Evolutionary conservation across 352 stramenopile species (phyloP).

Genomic region (Blastocystis sp.): DNA sequence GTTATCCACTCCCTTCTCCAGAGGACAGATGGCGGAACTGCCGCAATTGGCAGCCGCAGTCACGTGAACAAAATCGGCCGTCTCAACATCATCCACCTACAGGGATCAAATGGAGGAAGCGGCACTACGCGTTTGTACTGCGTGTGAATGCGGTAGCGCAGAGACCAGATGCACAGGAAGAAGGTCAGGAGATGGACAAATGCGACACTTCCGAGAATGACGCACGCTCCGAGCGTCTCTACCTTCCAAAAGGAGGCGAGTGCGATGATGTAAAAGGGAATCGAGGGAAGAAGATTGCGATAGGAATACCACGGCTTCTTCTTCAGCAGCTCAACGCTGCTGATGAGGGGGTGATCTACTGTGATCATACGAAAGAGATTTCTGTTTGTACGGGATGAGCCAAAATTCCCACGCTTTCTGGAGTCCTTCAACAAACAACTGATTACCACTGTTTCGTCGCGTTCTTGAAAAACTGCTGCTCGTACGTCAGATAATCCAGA

Average conservation of each 20-base stretch:
- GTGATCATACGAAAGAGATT: conserved; percentile 17
- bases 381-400: too few relatives aligned
- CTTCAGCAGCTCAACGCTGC: conserved; percentile 25
- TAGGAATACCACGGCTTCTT: conserved; percentile 62
- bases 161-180: conserved; percentile 52
- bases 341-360: conserved; percentile 53
- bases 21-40: conserved; percentile 55
- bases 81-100: conserved; percentile 31
- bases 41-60: conserved; percentile 42
- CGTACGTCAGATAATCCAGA: conserved; percentile 31
- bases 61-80: conserved; percentile 31
- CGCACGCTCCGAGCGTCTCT: conserved; percentile 23
- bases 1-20: background rate
- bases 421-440: conserved; percentile 12
- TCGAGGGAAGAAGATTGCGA: conserved; percentile 42
- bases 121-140: background rate
- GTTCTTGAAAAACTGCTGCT: conserved; percentile 55
- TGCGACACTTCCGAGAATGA: conserved; percentile 35
- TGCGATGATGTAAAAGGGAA: conserved; percentile 56
- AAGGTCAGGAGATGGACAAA: conserved; percentile 49
- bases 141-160: conserved; percentile 45
- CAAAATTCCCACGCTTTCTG: too few relatives aligned
- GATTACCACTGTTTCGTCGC: background rate
- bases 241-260: conserved; percentile 49
- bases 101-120: background rate